Evolutionary conservation across 2,329 filamentous ascomycete genomes (phyloP).

Genomic region (Neospermospora avenae): DNA sequence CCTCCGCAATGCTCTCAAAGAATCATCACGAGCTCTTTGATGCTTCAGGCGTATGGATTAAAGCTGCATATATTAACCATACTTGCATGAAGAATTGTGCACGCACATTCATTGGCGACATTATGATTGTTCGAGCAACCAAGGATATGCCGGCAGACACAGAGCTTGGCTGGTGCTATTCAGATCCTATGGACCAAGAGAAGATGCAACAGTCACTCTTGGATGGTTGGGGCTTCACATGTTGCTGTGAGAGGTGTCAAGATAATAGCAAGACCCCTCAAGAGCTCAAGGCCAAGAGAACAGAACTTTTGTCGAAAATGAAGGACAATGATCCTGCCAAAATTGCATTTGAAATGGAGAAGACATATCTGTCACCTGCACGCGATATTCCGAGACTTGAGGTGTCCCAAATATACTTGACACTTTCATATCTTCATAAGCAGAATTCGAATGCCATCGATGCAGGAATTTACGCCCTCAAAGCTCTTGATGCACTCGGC

Average conservation of each 20-base stretch:
- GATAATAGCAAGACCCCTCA: slow-evolving; percentile 12
- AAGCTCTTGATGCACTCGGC: slow-evolving; percentile 5
- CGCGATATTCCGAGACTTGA: background rate
- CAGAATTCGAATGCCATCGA: background rate
- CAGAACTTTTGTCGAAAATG: background rate
- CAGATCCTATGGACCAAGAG: slow-evolving; percentile 18
- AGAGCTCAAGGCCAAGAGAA: background rate
- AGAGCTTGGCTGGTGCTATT: slow-evolving; percentile 46
- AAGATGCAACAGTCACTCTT: slow-evolving; percentile 34
- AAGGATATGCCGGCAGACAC: slow-evolving; percentile 42
- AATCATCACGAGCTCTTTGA: background rate
- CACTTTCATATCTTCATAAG: background rate
- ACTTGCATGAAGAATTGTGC: slow-evolving; percentile 46
- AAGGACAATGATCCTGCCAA: background rate
- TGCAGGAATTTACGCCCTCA: background rate
- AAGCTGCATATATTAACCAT: slow-evolving; percentile 51
- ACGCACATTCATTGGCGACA: slow-evolving; percentile 51
- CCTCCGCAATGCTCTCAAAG: slow-evolving; percentile 20
- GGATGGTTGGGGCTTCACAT: slow-evolving; percentile 41
- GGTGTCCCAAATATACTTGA: background rate
- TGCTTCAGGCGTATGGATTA: slow-evolving; percentile 44
- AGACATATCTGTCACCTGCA: background rate
- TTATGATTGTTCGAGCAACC: slow-evolving; percentile 49
- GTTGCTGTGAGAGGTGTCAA: slow-evolving; percentile 35
- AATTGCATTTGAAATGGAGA: background rate